Base-by-base conservation (phyloP, 2,329 filamentous ascomycete genomes). In the Pseudogymnoascus sp. region DNA sequence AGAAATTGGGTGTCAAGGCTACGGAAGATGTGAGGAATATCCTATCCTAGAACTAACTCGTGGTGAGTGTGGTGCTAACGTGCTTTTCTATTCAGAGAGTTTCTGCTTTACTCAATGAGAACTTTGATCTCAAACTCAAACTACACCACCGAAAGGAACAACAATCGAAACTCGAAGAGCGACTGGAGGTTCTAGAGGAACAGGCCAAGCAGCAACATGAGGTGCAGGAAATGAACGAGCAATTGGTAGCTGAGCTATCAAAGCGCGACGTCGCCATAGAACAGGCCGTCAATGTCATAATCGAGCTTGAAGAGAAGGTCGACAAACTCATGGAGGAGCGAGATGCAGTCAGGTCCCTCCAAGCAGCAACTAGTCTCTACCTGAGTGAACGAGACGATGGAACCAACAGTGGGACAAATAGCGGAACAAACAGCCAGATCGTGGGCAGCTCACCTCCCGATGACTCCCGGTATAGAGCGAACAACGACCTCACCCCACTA, bases 41-140 rank as follows among this genome's bases (percentile, higher is more conserved):
- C 18, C 55, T 45, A 12, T 42, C 18, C 27, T n/a, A 5, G 31
- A n/a, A 29, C 36, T 25, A n/a, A 62, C 5, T 55, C 42, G 36
- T 15, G n/a, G 63, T 67, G 61, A 10, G 21, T 10, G 5, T 31
- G 29, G 37, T 48, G n/a, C 58, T 36, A 66, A 40, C 55, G 2
- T 55, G 37, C 12, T 62, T 48, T 12, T 61, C 37, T 42, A 55
- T 45, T 9, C 58, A 88, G 80, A 83, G 86, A 61, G 75, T 90
- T 60, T 88, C 87, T 4, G 86, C 79, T 1, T 74, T 90, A 21
- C 85, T 87, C 72, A 91, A 91, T 70, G 84, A 89, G 73, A 91
- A 90, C 69, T 91, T 90, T 67, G 87, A 89, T 66, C 78, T 91
- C 42, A 90, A 91, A 72, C 77, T 90, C 33, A 87, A 90, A 70